Percentiles rank a stretch among this genome's conserved stretches.
Evolutionary conservation across 2,329 filamentous ascomycete genomes (phyloP).

Genomic region (Aspergillus sp.): DNA sequence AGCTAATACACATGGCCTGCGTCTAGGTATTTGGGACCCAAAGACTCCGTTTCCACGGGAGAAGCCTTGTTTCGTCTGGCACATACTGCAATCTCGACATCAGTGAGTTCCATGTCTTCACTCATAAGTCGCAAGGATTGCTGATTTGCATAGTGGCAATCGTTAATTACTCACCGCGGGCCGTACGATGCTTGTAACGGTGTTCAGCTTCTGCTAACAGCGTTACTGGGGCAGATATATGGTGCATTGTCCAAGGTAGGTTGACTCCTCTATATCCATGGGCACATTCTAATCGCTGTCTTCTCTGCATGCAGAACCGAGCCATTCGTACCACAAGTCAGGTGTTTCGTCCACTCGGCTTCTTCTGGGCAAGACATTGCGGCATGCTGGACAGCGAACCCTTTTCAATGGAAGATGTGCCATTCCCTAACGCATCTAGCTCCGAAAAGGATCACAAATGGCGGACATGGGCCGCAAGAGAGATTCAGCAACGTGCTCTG

Average conservation of each 20-base stretch:
- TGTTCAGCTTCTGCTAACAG: constrained; percentile 50
- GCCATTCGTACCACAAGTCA: constrained; percentile 50
- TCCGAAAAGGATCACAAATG: constrained; percentile 48
- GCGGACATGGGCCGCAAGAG: constrained; percentile 49
- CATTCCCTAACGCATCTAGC: constrained; percentile 35
- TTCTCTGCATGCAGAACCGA: constrained; percentile 39
- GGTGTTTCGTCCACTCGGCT: constrained; percentile 50
- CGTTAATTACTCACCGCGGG: constrained; percentile 48
- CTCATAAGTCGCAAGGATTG: background rate
- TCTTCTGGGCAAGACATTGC: constrained; percentile 52
- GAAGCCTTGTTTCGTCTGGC: constrained; percentile 52
- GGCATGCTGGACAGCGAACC: constrained; percentile 47
- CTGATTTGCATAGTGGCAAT: constrained; percentile 43
- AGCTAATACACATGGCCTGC: background rate
- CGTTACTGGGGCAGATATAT: constrained; percentile 50
- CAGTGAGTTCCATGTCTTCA: constrained; percentile 26
- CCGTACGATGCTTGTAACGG: constrained; percentile 50
- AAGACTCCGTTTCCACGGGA: constrained; percentile 45
- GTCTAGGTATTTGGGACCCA: constrained; percentile 45
- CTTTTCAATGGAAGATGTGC: constrained; percentile 40
- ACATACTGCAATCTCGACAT: constrained; percentile 51
- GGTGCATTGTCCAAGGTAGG: constrained; percentile 46
- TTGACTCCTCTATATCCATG: too few species aligned
- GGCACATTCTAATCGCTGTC: background rate
- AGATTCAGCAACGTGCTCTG: constrained; percentile 51